These are phyloP conservation scores for Clarireedia paspali DNA, from an alignment of 2,329 filamentous ascomycete species.

Conservation along the genomic window DNA sequence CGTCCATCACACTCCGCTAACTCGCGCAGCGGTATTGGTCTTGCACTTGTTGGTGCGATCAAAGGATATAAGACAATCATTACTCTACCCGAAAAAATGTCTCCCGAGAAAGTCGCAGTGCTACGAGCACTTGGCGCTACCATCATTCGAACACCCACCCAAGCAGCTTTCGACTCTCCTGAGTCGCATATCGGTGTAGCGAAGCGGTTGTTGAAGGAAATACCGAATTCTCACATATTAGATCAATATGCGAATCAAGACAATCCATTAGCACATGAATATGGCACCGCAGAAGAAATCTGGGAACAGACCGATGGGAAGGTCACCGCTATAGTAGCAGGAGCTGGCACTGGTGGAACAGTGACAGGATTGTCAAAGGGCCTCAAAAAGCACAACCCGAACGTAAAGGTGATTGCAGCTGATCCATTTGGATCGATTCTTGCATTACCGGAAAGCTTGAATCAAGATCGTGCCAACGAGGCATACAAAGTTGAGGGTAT, in stretches of 20 bases:
- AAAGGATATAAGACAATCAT: conserved; percentile 99
- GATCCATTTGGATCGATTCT: conserved; percentile 91
- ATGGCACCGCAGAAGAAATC: conserved; percentile 91
- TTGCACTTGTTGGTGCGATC: conserved; percentile 88
- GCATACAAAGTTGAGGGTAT: conserved; percentile 98
- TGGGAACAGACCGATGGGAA: conserved; percentile 84
- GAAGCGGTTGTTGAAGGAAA: conserved; percentile 81
- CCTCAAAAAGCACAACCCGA: conserved; percentile 75
- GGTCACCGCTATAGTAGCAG: conserved; percentile 77
- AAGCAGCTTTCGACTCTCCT: conserved; percentile 88
- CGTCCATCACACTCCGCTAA: neutral
- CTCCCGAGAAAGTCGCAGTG: conserved; percentile 93
- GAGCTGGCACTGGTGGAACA: conserved; percentile 91
- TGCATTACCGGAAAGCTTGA: conserved; percentile 71
- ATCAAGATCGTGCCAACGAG: conserved; percentile 72
- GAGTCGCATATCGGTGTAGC: conserved; percentile 98
- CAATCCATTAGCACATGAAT: conserved; percentile 90
- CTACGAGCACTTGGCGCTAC: conserved; percentile 89
- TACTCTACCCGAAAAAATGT: conserved; percentile 99
- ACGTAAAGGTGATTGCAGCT: conserved; percentile 84
- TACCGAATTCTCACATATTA: conserved; percentile 93
- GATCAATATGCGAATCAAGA: conserved; percentile 91
- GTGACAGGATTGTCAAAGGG: conserved; percentile 85
- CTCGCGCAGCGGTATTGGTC: conserved; percentile 65
- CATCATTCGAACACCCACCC: conserved; percentile 94